A percentile compares a stretch with the other conserved stretches of the same genome.
Conservation (phyloP, 2,329 filamentous ascomycete genomes). For the Aspergillus alliaceus region DNA sequence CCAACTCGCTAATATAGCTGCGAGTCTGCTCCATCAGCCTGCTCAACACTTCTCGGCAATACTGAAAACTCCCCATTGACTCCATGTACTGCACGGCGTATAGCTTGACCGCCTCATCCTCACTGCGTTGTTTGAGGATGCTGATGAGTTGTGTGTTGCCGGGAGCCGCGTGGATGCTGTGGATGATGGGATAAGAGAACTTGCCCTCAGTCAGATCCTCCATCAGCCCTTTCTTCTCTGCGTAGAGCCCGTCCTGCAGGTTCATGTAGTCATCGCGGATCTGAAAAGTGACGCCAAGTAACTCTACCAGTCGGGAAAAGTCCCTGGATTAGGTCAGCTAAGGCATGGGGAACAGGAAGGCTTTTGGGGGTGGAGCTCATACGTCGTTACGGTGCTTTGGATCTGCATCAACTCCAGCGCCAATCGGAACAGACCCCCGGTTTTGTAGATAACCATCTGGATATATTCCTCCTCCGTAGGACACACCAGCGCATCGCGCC, state of each 20-base stretch:
- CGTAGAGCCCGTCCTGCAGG: conserved; percentile 64
- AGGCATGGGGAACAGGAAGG: too few relatives aligned
- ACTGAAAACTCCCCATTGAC: conserved; percentile 78
- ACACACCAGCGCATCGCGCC: conserved; percentile 37
- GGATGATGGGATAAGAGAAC: conserved; percentile 91
- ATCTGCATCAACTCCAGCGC: conserved; percentile 40
- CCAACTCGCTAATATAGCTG: too few relatives aligned
- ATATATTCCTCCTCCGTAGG: conserved; percentile 44
- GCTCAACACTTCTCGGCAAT: too few relatives aligned
- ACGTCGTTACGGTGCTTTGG: neutral
- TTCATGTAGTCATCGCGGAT: conserved; percentile 76
- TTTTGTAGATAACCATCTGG: conserved; percentile 45
- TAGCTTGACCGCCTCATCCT: conserved; percentile 77
- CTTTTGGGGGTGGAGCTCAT: too few relatives aligned
- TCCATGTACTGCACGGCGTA: conserved; percentile 89
- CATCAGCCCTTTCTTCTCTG: conserved; percentile 82
- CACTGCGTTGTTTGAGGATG: conserved; percentile 82
- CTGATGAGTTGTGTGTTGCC: conserved; percentile 70
- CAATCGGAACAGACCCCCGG: conserved; percentile 42
- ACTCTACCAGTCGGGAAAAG: conserved; percentile 62
- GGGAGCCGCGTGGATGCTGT: conserved; percentile 69
- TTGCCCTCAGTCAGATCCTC: conserved; percentile 95
- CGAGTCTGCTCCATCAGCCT: too few relatives aligned
- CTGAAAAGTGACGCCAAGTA: conserved; percentile 40
- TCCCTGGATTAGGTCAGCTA: conserved; percentile 15